Evolutionary conservation across 2,329 filamentous ascomycete species (phyloP).

Genomic region (Lachnellula willkommii): DNA sequence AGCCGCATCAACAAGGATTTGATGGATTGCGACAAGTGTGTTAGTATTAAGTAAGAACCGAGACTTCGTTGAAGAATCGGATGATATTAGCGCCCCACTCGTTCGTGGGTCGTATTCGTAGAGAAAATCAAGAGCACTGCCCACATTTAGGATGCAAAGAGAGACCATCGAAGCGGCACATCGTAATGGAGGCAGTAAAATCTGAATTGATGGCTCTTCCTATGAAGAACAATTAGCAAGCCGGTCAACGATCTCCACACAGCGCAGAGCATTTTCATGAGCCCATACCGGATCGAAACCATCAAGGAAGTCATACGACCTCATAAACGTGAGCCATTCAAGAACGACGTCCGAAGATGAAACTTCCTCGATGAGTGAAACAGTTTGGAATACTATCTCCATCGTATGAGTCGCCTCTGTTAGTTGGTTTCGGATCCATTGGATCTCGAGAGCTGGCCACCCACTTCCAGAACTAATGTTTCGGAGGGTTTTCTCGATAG

Average conservation of each 20-base stretch:
- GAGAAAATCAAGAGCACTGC: constrained; percentile 18
- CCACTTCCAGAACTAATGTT: constrained; percentile 37
- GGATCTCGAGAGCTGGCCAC: constrained; percentile 50
- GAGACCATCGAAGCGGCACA: constrained; percentile 66
- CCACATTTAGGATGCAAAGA: constrained; percentile 60
- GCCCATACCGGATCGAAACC: constrained; percentile 51
- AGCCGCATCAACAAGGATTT: constrained; percentile 59
- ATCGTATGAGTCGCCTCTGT: constrained; percentile 70
- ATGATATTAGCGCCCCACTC: constrained; percentile 27
- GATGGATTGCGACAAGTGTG: constrained; percentile 67
- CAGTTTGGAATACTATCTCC: constrained; percentile 65
- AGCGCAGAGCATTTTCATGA: neutral
- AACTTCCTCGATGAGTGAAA: constrained; percentile 55
- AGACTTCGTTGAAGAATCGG: constrained; percentile 32
- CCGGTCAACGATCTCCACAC: neutral
- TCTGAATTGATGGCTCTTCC: constrained; percentile 23
- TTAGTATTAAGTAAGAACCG: constrained; percentile 65
- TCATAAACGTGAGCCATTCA: constrained; percentile 72
- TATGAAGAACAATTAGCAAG: constrained; percentile 10
- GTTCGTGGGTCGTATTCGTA: constrained; percentile 15
- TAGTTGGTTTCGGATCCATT: constrained; percentile 59
- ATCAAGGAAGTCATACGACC: constrained; percentile 64
- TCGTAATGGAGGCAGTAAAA: constrained; percentile 58
- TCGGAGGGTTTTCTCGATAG: constrained; percentile 45
- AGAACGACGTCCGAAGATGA: constrained; percentile 54